A percentile compares a stretch with the other conserved stretches of the same genome.
phyloP scores from a whole-genome alignment of 208 protist species.

The Endotrypanum monterogeii region DNA sequence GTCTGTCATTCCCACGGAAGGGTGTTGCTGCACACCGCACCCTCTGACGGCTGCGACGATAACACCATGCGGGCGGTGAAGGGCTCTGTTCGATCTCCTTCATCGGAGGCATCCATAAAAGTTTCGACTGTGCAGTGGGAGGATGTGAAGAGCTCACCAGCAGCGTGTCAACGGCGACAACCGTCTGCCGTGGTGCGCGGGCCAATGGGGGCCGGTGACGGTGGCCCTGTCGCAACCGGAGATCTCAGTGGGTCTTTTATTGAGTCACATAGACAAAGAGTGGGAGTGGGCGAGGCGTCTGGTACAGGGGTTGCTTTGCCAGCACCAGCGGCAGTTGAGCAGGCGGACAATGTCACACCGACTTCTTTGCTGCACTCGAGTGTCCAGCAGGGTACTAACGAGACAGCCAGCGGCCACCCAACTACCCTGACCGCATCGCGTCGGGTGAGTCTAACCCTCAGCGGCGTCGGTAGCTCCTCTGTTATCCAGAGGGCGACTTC shows the following conservation, averaged over 20 bases:
- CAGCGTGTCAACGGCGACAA: background rate
- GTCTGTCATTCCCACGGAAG: too few species aligned
- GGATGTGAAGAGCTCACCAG: background rate
- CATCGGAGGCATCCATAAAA: background rate
- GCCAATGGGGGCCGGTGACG: background rate
- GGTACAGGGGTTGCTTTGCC: background rate
- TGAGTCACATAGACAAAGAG: background rate
- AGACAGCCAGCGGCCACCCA: background rate
- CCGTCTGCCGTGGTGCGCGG: background rate
- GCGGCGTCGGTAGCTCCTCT: background rate
- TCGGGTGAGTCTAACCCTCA: background rate
- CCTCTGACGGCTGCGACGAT: background rate
- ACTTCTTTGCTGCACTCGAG: constrained; percentile 19
- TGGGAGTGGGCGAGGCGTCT: too few species aligned
- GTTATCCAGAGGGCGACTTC: background rate
- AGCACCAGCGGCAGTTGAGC: background rate
- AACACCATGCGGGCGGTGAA: constrained; percentile 15
- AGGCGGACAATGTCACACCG: constrained; percentile 1
- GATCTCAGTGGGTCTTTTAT: background rate
- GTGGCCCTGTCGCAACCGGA: background rate
- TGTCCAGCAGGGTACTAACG: background rate
- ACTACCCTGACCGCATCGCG: background rate
- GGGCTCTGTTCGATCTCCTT: constrained; percentile 5
- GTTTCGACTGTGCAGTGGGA: constrained; percentile 1
- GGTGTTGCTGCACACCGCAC: constrained; percentile 2